These are phyloP conservation scores for Candida ulmi DNA, from an alignment of 805 yeast genomes.

Conservation along the genomic window DNA sequence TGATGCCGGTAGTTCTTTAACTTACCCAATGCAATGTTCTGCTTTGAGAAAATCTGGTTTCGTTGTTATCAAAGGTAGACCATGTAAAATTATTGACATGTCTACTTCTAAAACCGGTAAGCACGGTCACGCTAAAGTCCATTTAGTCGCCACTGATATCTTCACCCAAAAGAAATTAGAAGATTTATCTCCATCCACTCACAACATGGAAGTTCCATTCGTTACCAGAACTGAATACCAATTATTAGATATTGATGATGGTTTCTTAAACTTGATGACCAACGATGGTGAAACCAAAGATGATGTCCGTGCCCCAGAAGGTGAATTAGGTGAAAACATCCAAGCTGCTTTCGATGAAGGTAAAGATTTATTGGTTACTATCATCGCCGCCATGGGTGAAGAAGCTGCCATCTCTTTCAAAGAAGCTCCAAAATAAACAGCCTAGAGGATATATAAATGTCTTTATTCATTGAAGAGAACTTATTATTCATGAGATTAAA, in stretches of 20 bases:
- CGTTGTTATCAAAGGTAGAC: conserved; percentile 98
- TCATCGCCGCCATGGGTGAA: conserved; percentile 98
- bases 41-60: conserved; percentile 99
- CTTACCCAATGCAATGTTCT: conserved; percentile 99
- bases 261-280: conserved; percentile 95
- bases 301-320: conserved; percentile 97
- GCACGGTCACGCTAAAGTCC: conserved; percentile 99
- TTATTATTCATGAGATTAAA: too few relatives aligned
- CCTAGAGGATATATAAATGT: background rate
- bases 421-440: conserved; percentile 80
- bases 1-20: conserved; percentile 97
- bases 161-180: conserved; percentile 99
- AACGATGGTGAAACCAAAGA: conserved; percentile 98
- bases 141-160: conserved; percentile 97
- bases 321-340: conserved; percentile 92
- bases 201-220: conserved; percentile 99
- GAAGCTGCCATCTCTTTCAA: conserved; percentile 98
- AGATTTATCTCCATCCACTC: conserved; percentile 99
- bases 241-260: conserved; percentile 97
- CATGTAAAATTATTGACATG: conserved; percentile 99
- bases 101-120: conserved; percentile 99
- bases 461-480: background rate
- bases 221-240: conserved; percentile 94
- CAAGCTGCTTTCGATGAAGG: conserved; percentile 95
- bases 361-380: conserved; percentile 94